A percentile compares a stretch with the other conserved stretches of the same genome.
These are phyloP conservation scores for Fusarium sterilihyphosum DNA, from an alignment of 2,329 filamentous ascomycete genomes.

Conservation along the genomic window DNA sequence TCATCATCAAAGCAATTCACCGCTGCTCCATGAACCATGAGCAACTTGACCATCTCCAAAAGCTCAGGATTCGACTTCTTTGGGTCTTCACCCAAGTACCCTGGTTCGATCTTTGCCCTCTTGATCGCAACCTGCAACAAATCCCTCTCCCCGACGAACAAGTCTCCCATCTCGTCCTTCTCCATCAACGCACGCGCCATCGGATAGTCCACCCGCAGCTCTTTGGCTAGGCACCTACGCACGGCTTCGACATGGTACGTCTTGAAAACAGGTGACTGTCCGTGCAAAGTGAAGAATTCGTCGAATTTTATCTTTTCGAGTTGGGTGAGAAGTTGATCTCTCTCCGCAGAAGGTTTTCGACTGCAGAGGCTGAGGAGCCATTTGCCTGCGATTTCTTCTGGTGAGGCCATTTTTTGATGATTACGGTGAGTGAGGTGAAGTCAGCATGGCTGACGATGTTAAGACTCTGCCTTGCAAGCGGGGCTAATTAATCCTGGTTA, in stretches of 20 bases:
- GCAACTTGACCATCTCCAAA: background rate
- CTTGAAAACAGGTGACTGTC: background rate
- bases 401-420: background rate
- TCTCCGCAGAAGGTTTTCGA: background rate
- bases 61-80: slow-evolving; percentile 14
- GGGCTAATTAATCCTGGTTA: background rate
- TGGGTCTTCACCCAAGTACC: background rate
- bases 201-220: background rate
- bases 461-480: background rate
- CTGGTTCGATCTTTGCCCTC: background rate
- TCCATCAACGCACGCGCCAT: background rate
- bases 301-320: slow-evolving; percentile 16
- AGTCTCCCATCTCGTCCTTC: background rate
- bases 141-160: background rate
- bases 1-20: background rate
- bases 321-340: background rate
- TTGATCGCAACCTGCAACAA: slow-evolving; percentile 7
- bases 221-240: background rate
- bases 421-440: background rate
- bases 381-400: background rate
- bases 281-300: slow-evolving; percentile 6
- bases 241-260: slow-evolving; percentile 1
- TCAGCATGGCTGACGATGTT: background rate
- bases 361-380: slow-evolving; percentile 15
- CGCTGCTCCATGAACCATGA: slow-evolving; percentile 1